phyloP scores from a whole-genome alignment of 2,329 filamentous ascomycete species.

The Sporothrix sp. region DNA sequence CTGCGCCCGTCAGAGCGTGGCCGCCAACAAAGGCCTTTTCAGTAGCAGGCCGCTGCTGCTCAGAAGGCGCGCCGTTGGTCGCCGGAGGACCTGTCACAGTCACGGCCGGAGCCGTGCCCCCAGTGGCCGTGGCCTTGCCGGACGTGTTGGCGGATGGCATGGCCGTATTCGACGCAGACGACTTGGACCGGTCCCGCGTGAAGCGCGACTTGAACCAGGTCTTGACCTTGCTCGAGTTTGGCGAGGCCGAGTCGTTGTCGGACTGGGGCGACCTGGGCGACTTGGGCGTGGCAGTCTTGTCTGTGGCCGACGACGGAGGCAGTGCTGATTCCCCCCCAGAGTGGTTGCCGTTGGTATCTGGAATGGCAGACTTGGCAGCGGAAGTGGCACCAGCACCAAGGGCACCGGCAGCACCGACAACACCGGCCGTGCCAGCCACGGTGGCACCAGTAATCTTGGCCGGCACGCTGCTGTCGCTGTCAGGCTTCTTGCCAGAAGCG shows the following conservation, averaged over 20 bases:
- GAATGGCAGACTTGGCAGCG: neutral
- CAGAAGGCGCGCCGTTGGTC: no score
- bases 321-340: no score
- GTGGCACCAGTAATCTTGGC: neutral
- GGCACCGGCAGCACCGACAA: conserved; percentile 3
- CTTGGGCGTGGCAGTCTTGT: neutral
- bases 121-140: neutral
- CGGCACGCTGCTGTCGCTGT: neutral
- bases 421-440: neutral
- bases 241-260: conserved; percentile 16
- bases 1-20: conserved; percentile 25
- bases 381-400: conserved; percentile 2
- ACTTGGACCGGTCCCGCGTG: conserved; percentile 24
- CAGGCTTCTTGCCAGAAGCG: neutral
- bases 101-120: neutral
- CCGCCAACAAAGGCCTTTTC: conserved; percentile 33
- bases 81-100: no score
- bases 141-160: neutral
- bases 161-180: conserved; percentile 15
- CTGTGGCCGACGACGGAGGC: neutral
- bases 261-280: conserved; percentile 13
- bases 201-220: conserved; percentile 37
- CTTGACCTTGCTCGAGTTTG: conserved; percentile 26
- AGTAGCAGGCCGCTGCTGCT: neutral
- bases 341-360: neutral